Base-by-base conservation (phyloP, 495 filamentous ascomycete species). In the Bryoglossum gracile region DNA sequence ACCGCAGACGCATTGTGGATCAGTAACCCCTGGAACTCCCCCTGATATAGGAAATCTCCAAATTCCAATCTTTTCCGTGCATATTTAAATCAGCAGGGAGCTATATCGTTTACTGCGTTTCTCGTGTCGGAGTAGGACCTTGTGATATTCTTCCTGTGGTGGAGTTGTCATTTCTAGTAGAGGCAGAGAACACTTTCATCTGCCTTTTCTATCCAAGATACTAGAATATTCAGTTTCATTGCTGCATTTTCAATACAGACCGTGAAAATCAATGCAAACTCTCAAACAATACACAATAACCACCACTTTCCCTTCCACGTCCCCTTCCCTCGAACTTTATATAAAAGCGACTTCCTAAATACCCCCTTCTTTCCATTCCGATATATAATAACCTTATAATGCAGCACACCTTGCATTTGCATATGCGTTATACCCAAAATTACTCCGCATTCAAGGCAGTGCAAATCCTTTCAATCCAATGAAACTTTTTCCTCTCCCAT, bases 191-290 rank as follows among this genome's bases (percentile, higher is more conserved):
- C 38, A 41, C 19, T 41, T 41, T n/a, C 38, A 41, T 22, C 14
- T 41, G 18, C 38, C 38, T 14, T 41, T 30, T 30, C 13, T 30
- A 13, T 30, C 13, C 34, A 16, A 37, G 34, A 37, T 37, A 47
- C 44, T 32, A 47, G 44, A 47, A 37, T 47, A 24, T 49, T 49
- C 36, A 41, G 36, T 22, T 49, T 24, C 36, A 49, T 49, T 13
- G 40, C 36, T 32, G 41, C 32, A 41, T 35, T 41, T 40, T 49
- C 37, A 49, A 22, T 35, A 35, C 32, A 14, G 18, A 49, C 36
- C 46, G 41, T 32, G 40, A 32, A 37, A 43, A 30, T 43, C 22
- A 43, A 43, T 43, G 41, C 41, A 43, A 26, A 43, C 41, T 43
- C 41, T 43, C 41, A 39, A 39, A 39, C 36, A 39, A 39, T 39